A percentile compares a stretch with the other conserved stretches of the same genome.
These are phyloP conservation scores for Raphanus sativus DNA, from an alignment of 345 rosid species.

Conservation along the genomic window DNA sequence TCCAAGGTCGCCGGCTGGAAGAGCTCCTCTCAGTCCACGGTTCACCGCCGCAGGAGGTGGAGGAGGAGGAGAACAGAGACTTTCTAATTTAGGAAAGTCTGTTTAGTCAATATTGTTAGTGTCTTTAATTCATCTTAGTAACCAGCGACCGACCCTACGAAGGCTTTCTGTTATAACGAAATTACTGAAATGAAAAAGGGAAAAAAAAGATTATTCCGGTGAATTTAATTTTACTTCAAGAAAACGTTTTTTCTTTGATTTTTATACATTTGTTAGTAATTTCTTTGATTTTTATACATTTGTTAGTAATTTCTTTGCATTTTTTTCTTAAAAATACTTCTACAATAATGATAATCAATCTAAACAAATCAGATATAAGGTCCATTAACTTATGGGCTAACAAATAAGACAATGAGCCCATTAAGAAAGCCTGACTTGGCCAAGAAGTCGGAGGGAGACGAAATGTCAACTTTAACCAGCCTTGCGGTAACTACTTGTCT, in stretches of 20 bases:
- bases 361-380: no score
- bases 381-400: background rate
- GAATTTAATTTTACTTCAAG: no score
- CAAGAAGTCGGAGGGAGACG: background rate
- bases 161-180: no score
- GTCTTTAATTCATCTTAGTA: no score
- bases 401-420: background rate
- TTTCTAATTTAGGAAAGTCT: slow-evolving; percentile 62
- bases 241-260: no score
- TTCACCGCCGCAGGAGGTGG: background rate
- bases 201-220: no score
- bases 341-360: no score
- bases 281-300: no score
- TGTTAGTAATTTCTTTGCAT: no score
- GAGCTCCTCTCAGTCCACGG: slow-evolving; percentile 63
- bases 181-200: no score
- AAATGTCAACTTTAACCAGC: background rate
- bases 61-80: slow-evolving; percentile 45
- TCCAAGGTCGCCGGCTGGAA: slow-evolving; percentile 55
- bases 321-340: background rate
- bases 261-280: no score
- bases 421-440: background rate
- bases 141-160: no score
- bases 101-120: slow-evolving; percentile 39
- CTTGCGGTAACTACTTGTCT: slow-evolving; percentile 16